Conservation (phyloP, 371 early-diverging fungal species). For the Lichtheimia ramosa region DNA sequence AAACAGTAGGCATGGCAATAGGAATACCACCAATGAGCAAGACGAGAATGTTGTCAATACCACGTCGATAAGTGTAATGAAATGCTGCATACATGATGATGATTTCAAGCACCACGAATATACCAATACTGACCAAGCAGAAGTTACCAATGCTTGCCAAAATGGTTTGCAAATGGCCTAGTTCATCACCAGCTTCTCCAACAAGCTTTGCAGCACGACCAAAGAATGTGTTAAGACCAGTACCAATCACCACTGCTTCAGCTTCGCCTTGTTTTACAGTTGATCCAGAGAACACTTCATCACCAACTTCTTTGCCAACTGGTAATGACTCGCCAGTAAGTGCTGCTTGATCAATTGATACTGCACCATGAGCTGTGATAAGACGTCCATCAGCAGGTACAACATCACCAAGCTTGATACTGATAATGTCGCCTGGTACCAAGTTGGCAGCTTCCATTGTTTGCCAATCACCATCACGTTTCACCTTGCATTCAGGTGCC, state of each 20-base stretch:
- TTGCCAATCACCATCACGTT: constrained; percentile 58
- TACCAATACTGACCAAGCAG: constrained; percentile 68
- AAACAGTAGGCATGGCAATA: constrained; percentile 81
- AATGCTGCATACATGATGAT: constrained; percentile 80
- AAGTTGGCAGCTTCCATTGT: constrained; percentile 57
- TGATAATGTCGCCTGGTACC: constrained; percentile 78
- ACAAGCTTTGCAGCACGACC: constrained; percentile 88
- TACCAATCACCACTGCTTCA: constrained; percentile 83
- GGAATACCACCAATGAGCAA: constrained; percentile 82
- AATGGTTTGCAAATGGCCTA: constrained; percentile 86
- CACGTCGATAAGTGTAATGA: constrained; percentile 68
- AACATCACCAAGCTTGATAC: constrained; percentile 77
- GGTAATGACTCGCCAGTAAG: constrained; percentile 85
- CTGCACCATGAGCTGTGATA: constrained; percentile 46
- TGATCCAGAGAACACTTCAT: constrained; percentile 74
- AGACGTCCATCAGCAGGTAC: constrained; percentile 78
- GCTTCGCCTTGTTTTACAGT: constrained; percentile 95
- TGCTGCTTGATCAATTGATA: constrained; percentile 76
- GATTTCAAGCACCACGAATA: constrained; percentile 78
- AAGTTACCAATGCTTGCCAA: constrained; percentile 92
- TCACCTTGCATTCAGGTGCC: constrained; percentile 74
- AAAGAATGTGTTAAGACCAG: constrained; percentile 87
- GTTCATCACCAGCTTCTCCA: constrained; percentile 75
- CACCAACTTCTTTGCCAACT: constrained; percentile 68
- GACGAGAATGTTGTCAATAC: constrained; percentile 72